Evolutionary conservation across 169 alveolate genomes (phyloP), one percentile per base, ranked within the genome.

Genomic region (Eimeria brunetti): DNA sequence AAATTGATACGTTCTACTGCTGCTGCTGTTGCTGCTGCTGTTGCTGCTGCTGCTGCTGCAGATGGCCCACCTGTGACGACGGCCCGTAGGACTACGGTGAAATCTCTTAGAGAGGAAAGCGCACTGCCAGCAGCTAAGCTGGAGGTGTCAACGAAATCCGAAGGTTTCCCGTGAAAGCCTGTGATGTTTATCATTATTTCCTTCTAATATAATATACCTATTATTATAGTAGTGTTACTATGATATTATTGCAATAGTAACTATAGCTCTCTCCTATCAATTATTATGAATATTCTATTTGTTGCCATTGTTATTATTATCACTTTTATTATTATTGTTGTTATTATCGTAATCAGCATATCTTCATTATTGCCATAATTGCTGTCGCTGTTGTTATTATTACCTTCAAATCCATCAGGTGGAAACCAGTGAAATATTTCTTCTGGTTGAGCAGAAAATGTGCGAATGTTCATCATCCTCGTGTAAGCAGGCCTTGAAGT

Each of bases 91-190:
- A 93, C 76, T 6, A 96, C 83, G 27, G 97, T 96, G 86, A 96
- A 96, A 49, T 96, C 97, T 60, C 94, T 96, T 30, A 96, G 38
- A 33, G 94, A 85, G 51, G 96, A 49, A 14, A 94, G 94, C 56
- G 84, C 92, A 33, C 91, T 75, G 18, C 94, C 97, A 2, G 94
- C 97, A 18, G 97, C 97, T 89, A 96, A 51, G 75, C 88, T 89
- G 27, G 97, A 94, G 44, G 96, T 95, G 51, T 96, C 97, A 53
- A 96, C 95, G 80, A 56, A 96, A 49, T 95, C 96, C 58, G 95
- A 91, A 24, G 96, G 95, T n/a, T 96, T 94, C 41, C 97, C 97
- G 89, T 96, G 95, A 58, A 96, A 96, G n/a, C 97, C 97, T 86
- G 96, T 80, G 91, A 62, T 14, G 90, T 22, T 2, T 14, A 41